Evolutionary conservation across 1,284 basidiomycete species (phyloP), one percentile per base, ranked within the genome.

Genomic region (Afroboletus lepidellus): DNA sequence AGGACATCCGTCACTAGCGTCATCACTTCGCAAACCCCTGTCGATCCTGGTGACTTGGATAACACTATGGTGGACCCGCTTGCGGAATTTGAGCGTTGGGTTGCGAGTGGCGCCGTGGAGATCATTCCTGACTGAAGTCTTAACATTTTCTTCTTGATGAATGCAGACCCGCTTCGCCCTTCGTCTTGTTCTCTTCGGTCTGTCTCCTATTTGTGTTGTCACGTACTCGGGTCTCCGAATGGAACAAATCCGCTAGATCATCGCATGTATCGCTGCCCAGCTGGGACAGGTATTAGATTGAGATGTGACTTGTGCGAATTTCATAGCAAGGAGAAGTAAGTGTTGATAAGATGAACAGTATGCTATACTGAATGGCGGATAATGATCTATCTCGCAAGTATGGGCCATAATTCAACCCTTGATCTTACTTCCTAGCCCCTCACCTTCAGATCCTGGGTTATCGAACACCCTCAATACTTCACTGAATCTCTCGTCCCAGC

Each of bases 401-500:
- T 41, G 8, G 8, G 16, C 13, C 13, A 23, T 27, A 30, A 43
- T 33, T 24, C 25, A 12, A 13, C 34, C 21, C 21, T 24, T 4
- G 15, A 24, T n/a, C 24, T 56, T 41, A 50, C 36, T 23, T n/a
- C n/a, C 39, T 20, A 15, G 23, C 25, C 16, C 41, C 16, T 56
- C 54, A 5, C 27, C 37, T 20, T 50, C 45, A 37, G 25, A 16
- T 27, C 23, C 49, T 34, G 75, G 74, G 56, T 78, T 70, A 29
- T 73, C 72, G 65, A 86, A 94, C 4, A 95, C 79, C 38, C 74
- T 76, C 55, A 97, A 67, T 47, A 81, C 80, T 46, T 78, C 78
- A 32, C 76, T 72, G 65, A 92, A 90, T 54, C 84, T 74, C 55
- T 84, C 78, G 63, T 94, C 90, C 92, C 92, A 97, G 32, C 76